Conservation (phyloP, 768 basidiomycete species). For the Xanthoconium purpureum region DNA sequence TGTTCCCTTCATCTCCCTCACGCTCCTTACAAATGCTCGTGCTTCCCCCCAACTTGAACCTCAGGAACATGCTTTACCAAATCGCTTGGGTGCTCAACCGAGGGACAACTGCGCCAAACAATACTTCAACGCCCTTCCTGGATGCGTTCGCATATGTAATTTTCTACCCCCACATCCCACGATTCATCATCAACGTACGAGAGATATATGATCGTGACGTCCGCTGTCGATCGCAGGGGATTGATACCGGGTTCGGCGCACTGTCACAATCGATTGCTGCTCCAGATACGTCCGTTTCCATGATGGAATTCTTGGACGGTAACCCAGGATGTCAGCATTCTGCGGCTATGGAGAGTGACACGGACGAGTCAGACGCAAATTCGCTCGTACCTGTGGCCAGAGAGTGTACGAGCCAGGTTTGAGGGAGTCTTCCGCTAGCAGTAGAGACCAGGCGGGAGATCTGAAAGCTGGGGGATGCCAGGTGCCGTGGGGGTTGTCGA, state of each 20-base stretch:
- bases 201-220: neutral
- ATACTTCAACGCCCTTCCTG: neutral
- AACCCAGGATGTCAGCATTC: neutral
- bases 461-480: too few species aligned
- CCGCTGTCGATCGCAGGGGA: neutral
- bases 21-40: too few species aligned
- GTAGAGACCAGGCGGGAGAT: too few species aligned
- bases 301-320: neutral
- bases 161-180: neutral
- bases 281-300: neutral
- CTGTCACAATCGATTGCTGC: neutral
- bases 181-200: slow-evolving; percentile 8
- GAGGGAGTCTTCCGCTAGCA: neutral
- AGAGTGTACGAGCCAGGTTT: neutral
- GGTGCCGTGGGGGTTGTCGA: too few species aligned
- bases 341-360: neutral
- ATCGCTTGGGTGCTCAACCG: neutral
- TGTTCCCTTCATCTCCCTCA: neutral
- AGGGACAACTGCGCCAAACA: neutral
- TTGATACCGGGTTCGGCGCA: neutral
- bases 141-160: neutral
- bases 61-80: neutral
- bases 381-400: neutral
- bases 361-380: neutral
- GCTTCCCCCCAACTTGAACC: too few species aligned